These are phyloP conservation scores for Arctium minus DNA, from an alignment of 129 eudicot genomes.

Conservation along the genomic window DNA sequence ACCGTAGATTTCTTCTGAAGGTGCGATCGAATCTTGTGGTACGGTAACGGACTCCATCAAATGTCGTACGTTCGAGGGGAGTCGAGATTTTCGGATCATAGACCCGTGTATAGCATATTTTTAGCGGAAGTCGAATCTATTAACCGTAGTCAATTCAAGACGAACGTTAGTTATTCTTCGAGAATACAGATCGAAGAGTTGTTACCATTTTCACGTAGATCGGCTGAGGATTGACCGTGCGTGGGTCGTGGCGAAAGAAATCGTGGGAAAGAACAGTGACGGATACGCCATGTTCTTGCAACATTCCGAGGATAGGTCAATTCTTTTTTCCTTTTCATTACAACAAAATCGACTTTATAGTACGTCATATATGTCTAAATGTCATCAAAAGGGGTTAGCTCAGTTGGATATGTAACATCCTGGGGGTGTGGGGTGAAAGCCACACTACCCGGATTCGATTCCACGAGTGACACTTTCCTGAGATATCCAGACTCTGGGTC, in stretches of 20 bases:
- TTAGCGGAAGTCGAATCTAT: conserved; percentile 81
- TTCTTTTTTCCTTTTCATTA: not conserved
- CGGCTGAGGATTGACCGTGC: conserved; percentile 19
- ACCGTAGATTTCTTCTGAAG: conserved; percentile 29
- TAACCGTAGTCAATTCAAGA: conserved; percentile 45
- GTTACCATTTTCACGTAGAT: conserved; percentile 54
- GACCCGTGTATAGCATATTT: conserved; percentile 77
- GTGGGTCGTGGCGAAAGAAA: not conserved
- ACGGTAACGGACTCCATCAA: conserved; percentile 73
- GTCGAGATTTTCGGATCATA: conserved; percentile 85
- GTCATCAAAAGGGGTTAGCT: too few relatives aligned
- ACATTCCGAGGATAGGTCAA: not conserved
- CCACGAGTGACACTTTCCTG: too few relatives aligned
- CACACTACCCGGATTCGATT: too few relatives aligned
- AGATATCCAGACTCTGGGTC: too few relatives aligned
- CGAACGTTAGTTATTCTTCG: conserved; percentile 51
- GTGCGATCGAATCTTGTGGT: conserved; percentile 99
- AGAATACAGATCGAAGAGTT: conserved; percentile 83
- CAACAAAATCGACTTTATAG: not conserved
- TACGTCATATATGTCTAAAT: not conserved
- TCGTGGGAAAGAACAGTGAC: not conserved
- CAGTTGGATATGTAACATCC: not conserved
- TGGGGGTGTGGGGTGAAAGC: too few relatives aligned
- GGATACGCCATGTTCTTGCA: not conserved
- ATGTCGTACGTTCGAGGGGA: conserved; percentile 83